phyloP scores from a whole-genome alignment of 2,329 filamentous ascomycete species.

The Beauveria pseudobassiana region DNA sequence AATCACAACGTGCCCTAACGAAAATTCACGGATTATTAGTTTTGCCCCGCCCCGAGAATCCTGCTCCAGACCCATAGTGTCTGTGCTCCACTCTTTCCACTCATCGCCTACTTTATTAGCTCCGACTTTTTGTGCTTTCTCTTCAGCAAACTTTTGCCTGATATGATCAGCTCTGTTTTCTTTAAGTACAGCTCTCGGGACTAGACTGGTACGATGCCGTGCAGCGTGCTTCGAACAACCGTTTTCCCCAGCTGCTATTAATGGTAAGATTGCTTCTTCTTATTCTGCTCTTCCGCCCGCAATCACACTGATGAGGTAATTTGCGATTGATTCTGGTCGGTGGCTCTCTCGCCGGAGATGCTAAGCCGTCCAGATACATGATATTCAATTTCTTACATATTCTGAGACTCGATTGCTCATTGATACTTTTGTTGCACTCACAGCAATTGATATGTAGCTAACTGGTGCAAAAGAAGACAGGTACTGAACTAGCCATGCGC shows the following conservation, averaged over 20 bases:
- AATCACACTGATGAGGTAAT: constrained; percentile 78
- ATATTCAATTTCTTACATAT: constrained; percentile 99
- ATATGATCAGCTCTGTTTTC: neutral
- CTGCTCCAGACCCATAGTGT: neutral
- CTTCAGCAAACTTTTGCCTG: too few relatives aligned
- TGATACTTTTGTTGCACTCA: constrained; percentile 18
- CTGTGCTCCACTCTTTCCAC: neutral
- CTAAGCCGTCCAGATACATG: constrained; percentile 69
- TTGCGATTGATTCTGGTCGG: constrained; percentile 91
- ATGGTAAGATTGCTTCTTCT: constrained; percentile 22
- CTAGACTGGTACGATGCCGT: neutral
- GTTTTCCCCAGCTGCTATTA: neutral
- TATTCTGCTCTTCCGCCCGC: constrained; percentile 11
- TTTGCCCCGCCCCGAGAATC: constrained; percentile 17
- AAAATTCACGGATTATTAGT: constrained; percentile 25
- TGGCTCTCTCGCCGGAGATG: constrained; percentile 87
- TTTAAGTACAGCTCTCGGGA: neutral
- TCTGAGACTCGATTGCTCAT: constrained; percentile 53
- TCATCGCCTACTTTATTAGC: neutral
- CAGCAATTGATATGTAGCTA: constrained; percentile 18
- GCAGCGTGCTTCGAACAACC: neutral
- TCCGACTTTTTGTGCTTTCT: neutral
- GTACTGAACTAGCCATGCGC: neutral
- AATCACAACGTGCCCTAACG: constrained; percentile 35
- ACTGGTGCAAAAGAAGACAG: constrained; percentile 16